phyloP scores from a whole-genome alignment of 2,329 filamentous ascomycete species.

The Claviceps sorghi region DNA sequence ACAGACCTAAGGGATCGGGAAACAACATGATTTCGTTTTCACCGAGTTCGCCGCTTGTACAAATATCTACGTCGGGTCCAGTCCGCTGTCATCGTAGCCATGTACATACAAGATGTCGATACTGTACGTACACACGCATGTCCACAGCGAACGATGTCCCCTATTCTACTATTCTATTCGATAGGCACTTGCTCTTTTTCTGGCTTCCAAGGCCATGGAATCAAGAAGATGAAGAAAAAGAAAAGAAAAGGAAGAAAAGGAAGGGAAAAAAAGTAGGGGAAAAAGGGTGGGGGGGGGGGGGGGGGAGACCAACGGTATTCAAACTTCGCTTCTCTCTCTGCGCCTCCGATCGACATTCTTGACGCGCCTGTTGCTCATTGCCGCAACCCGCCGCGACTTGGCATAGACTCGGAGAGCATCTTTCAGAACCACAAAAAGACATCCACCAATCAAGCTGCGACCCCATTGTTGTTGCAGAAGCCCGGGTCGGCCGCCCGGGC shows the following conservation, averaged over 20 bases:
- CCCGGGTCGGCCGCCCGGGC: constrained; percentile 33
- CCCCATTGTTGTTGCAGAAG: constrained; percentile 79
- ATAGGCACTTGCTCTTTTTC: no score
- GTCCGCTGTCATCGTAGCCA: not conserved
- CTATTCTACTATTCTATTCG: no score
- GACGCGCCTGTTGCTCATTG: constrained; percentile 38
- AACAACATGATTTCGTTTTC: not conserved
- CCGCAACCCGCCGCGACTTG: constrained; percentile 46
- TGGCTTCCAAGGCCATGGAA: no score
- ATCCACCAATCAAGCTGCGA: constrained; percentile 74
- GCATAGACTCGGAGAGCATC: constrained; percentile 47
- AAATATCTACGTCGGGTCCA: not conserved
- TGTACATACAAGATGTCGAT: not conserved
- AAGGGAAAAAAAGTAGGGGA: not conserved
- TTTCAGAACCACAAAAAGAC: constrained; percentile 74
- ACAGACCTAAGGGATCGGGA: not conserved
- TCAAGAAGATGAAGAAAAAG: not conserved
- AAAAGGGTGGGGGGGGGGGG: no score
- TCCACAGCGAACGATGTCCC: not conserved
- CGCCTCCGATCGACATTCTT: constrained; percentile 32
- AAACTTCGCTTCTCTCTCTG: constrained; percentile 2
- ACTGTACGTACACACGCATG: no score
- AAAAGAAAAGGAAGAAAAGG: not conserved
- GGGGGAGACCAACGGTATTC: not conserved
- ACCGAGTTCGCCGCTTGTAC: not conserved